Conservation (phyloP, 805 yeast genomes). For the Candida ipomoeae region DNA sequence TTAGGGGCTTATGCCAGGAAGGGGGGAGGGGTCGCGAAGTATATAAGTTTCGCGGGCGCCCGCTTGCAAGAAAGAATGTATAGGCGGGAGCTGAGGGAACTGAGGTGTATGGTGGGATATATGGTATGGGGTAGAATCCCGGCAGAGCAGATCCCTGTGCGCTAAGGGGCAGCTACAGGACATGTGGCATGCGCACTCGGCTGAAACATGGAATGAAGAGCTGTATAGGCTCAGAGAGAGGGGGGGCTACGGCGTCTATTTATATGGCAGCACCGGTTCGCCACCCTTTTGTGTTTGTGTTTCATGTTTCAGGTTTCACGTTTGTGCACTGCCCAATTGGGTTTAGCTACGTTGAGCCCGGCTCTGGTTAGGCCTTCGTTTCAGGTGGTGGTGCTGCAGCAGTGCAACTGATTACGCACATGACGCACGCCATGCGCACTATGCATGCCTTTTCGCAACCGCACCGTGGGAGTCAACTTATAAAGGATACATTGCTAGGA, state of each 20-base stretch:
- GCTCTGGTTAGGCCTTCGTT: neutral
- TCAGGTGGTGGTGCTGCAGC: neutral
- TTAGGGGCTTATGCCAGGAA: neutral
- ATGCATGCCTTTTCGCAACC: slow-evolving; percentile 4
- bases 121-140: neutral
- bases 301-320: neutral
- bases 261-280: too few species aligned
- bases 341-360: too few species aligned
- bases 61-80: neutral
- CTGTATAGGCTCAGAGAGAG: neutral
- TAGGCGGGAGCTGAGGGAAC: neutral
- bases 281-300: too few species aligned
- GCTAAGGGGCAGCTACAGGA: slow-evolving; percentile 5
- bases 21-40: neutral
- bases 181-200: slow-evolving; percentile 2
- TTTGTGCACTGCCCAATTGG: neutral
- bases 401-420: neutral
- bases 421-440: neutral
- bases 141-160: slow-evolving; percentile 5
- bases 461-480: neutral
- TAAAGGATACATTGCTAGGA: neutral
- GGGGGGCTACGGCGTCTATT: neutral
- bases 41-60: slow-evolving; percentile 1
- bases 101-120: neutral
- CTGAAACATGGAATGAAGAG: neutral